phyloP scores from a whole-genome alignment of 169 alveolate species.

The Eimeria maxima region DNA sequence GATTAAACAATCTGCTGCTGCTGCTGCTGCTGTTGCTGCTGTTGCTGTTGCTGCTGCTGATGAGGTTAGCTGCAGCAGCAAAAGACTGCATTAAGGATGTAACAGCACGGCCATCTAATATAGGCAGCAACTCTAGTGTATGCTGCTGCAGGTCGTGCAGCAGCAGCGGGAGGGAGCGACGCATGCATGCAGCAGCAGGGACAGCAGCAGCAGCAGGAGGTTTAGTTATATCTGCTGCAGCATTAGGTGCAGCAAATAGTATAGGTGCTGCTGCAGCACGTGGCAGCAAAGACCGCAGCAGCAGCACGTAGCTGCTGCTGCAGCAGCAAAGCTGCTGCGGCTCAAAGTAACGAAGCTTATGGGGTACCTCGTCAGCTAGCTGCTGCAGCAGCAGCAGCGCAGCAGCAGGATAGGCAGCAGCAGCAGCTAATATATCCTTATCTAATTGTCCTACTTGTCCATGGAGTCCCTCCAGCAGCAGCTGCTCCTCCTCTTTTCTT shows the following conservation, averaged over 20 bases:
- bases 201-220: conserved; percentile 53
- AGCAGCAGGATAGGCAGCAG: conserved; percentile 20
- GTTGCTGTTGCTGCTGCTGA: conserved; percentile 37
- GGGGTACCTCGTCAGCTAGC: conserved; percentile 45
- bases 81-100: conserved; percentile 31
- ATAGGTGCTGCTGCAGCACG: conserved; percentile 51
- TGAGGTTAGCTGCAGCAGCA: conserved; percentile 50
- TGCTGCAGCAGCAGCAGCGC: conserved; percentile 50
- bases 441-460: not conserved
- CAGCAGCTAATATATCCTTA: conserved; percentile 31
- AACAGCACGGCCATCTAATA: conserved; percentile 1
- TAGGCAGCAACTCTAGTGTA: conserved; percentile 33
- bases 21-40: conserved; percentile 26
- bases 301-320: conserved; percentile 73
- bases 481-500: conserved; percentile 23
- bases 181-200: not conserved
- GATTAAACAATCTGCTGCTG: not conserved
- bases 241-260: not conserved
- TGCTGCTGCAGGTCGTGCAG: conserved; percentile 58
- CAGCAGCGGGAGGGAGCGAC: conserved; percentile 60
- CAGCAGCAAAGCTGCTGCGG: conserved; percentile 17
- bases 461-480: conserved; percentile 4
- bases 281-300: conserved; percentile 34
- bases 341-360: conserved; percentile 32
- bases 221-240: not conserved